Evolutionary conservation across 2,329 filamentous ascomycete genomes (phyloP).

Genomic region (Conoideocrella luteorostrata): DNA sequence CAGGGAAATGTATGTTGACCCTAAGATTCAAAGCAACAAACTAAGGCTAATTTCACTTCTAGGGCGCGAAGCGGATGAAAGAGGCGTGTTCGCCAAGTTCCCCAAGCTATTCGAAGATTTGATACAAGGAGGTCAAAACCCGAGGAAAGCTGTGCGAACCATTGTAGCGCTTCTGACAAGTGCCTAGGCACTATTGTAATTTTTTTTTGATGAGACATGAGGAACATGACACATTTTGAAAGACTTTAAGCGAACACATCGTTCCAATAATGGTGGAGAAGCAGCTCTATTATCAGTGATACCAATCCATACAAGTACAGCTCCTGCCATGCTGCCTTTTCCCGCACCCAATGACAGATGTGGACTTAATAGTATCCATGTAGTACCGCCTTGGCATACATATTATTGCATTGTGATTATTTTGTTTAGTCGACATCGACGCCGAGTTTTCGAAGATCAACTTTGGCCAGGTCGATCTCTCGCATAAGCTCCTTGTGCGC

Average conservation of each 20-base stretch:
- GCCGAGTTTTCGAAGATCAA: conserved; percentile 65
- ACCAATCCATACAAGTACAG: conserved; percentile 2
- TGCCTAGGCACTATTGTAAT: conserved; percentile 21
- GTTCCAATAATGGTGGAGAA: conserved; percentile 1
- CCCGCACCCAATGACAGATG: not conserved
- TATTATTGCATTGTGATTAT: not conserved
- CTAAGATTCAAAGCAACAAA: not conserved
- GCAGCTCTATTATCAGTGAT: conserved; percentile 7
- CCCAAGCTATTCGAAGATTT: conserved; percentile 55
- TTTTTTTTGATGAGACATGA: conserved; percentile 12
- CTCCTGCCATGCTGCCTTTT: not conserved
- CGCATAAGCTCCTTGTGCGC: conserved; percentile 84
- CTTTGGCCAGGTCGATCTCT: conserved; percentile 73
- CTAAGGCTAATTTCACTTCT: conserved; percentile 9
- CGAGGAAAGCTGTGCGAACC: conserved; percentile 49
- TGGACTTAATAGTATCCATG: not conserved
- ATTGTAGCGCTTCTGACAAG: conserved; percentile 54
- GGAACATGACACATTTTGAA: conserved; percentile 4
- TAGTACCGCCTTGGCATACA: not conserved
- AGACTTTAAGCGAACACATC: not conserved
- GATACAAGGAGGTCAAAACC: conserved; percentile 47
- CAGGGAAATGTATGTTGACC: conserved; percentile 54
- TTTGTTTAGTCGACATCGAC: conserved; percentile 66
- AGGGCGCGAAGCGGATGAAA: conserved; percentile 56
- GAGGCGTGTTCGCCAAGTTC: conserved; percentile 50